Base-by-base conservation (phyloP, 2,329 filamentous ascomycete species). In the Plectosphaerella plurivora region DNA sequence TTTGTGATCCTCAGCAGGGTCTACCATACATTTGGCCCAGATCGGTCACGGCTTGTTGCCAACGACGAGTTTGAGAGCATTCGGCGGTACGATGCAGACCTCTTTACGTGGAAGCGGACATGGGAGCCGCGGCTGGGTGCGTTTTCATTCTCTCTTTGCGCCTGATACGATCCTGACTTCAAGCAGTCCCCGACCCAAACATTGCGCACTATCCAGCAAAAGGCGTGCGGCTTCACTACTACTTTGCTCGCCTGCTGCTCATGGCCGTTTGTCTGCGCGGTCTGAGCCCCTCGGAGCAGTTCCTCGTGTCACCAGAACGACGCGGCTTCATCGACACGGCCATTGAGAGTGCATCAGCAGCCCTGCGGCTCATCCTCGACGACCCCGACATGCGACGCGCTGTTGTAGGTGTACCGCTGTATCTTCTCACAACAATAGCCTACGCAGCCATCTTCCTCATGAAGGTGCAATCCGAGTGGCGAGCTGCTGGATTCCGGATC, bases 1-100 rank as follows among this genome's bases (percentile, higher is more conserved):
- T 80, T 86, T 53, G 76, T 79, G 52, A 84, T 84, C 50, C 70
- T 86, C 56, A 82, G 76, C n/a, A 74, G 74, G 60, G 79, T 75
- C 44, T 84, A 75, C 62, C 74, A 74, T 59, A 78, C 76, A 1
- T 86, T 85, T 61, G 81, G 82, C 1, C 75, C 77, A 1, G 81
- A 85, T 53, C 72, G 72, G 1, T 12, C 76, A 73, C 57, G 62
- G 51, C 52, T 66, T 62, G 57, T 65, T 64, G 51, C 56, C 39
- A 58, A 61, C 35, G 60, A 67, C 36, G 61, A 65, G 46, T 73
- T 73, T 53, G 69, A 68, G 16, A 52, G 58, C 0, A 45, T 67
- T 4, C 53, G 60, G 8, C 57, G 59, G 2, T 65, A 61, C 28
- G 61, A 65, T 45, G 55, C 60, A 5, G 69, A 68, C 14, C 50